A percentile compares a stretch with the other conserved stretches of the same genome.
Evolutionary conservation across 768 basidiomycete species (phyloP).

Genomic region (Russula lepida): DNA sequence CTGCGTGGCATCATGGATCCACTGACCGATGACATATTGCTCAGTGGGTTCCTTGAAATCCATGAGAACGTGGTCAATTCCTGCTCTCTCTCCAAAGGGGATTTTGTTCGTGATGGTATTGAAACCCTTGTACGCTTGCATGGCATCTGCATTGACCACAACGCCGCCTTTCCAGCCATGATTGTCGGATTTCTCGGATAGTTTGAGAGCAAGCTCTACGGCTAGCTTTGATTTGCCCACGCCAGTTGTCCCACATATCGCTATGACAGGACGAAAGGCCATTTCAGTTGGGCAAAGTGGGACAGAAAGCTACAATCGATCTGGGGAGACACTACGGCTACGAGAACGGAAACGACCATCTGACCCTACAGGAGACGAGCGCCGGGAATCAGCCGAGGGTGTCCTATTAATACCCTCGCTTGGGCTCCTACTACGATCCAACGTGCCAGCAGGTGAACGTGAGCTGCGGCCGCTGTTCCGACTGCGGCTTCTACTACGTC

Average conservation of each 20-base stretch:
- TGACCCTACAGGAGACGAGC: constrained; percentile 26
- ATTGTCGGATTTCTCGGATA: constrained; percentile 31
- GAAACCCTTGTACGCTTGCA: constrained; percentile 92
- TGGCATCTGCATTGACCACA: constrained; percentile 93
- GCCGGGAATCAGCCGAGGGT: constrained; percentile 41
- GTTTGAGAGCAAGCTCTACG: constrained; percentile 70
- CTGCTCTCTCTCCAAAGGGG: constrained; percentile 61
- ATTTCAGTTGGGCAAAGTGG: constrained; percentile 28
- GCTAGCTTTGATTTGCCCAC: constrained; percentile 93
- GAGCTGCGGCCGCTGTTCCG: constrained; percentile 27
- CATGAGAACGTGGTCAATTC: constrained; percentile 85
- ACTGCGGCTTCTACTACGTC: constrained; percentile 33
- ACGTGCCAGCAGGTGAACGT: constrained; percentile 29
- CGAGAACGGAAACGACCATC: constrained; percentile 26
- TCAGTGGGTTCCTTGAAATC: constrained; percentile 79
- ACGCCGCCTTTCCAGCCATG: constrained; percentile 52
- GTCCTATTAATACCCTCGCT: constrained; percentile 27
- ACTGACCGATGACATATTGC: constrained; percentile 80
- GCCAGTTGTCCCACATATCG: constrained; percentile 89
- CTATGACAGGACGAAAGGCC: constrained; percentile 58
- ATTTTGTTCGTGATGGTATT: constrained; percentile 95
- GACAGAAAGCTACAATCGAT: constrained; percentile 35
- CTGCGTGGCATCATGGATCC: constrained; percentile 74
- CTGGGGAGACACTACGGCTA: constrained; percentile 33
- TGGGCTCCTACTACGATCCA: constrained; percentile 28